Conservation (phyloP, 331 rosid genomes). For the Prunus yedoensis region DNA sequence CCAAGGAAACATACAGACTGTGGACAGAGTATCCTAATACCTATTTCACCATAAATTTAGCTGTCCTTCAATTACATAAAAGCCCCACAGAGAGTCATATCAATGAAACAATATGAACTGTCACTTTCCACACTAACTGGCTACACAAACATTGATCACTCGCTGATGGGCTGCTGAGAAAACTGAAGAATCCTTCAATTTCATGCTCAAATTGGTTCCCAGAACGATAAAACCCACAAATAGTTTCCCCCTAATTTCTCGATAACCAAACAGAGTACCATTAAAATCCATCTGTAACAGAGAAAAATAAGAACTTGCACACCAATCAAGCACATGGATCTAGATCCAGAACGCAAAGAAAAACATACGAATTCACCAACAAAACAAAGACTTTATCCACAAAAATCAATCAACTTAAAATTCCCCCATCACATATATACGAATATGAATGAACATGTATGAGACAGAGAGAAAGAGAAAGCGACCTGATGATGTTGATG, state of each 20-base stretch:
- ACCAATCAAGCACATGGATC: not conserved
- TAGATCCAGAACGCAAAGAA: not conserved
- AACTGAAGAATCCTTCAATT: not conserved
- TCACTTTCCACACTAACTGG: not conserved
- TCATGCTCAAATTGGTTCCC: not conserved
- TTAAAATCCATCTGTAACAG: not conserved
- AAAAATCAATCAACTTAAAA: not conserved
- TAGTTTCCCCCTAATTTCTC: not conserved
- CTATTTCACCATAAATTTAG: not conserved
- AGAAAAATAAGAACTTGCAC: not conserved
- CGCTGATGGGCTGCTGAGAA: not conserved
- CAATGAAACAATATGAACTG: not conserved
- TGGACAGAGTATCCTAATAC: not conserved
- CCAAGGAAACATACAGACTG: not conserved
- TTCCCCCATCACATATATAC: not conserved
- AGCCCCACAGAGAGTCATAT: not conserved
- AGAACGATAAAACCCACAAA: not conserved
- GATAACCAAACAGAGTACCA: not conserved
- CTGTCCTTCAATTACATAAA: not conserved
- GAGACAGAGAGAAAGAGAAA: not conserved
- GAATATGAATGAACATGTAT: no score
- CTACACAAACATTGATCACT: not conserved
- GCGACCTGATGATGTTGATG: constrained; percentile 27
- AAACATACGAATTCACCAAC: no score
- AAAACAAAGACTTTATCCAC: not conserved